Evolutionary conservation across 805 yeast genomes (phyloP), one percentile per base, ranked within the genome.

Genomic region (Candida cerambycidarum): DNA sequence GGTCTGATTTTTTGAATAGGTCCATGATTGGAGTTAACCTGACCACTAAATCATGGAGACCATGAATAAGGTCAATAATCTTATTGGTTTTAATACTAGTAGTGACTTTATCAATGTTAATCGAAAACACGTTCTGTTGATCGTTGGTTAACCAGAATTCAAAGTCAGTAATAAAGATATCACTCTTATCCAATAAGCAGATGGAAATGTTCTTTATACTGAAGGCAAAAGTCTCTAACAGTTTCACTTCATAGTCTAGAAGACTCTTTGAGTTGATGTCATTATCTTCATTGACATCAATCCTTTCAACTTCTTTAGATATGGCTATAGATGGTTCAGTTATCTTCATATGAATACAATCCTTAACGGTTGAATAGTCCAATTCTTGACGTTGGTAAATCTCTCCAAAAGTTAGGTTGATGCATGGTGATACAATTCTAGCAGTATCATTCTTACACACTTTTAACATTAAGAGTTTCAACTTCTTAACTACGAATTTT

Each of bases 401-500:
- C 2, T 63, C 65, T 1, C 75, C 71, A 39, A 75, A 58, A 13
- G 63, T 55, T 1, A 80, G 2, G 5, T 65, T 60, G 0, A 79
- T 45, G 5, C 55, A 54, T 0, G 85, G 84, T 3, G 78, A 52
- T 1, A 75, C 71, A 6, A 83, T 43, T 24, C 83, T 64, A 9
- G 76, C 11, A 44, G 75, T 80, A 18, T 57, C 54, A 5, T 72
- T 66, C n/a, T 58, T 51, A 1, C 71, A 62, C 0, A 60, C 48
- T 1, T 65, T 61, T 4, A 52, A 42, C 34, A 73, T 53, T 16
- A 63, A 57, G 6, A 39, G 39, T 18, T 67, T 62, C 18, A 86
- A 58, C 7, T 65, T 62, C 25, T 62, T 59, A 10, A 86, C 69
- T 2, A 84, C 76, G 8, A 78, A 77, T 13, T 78, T 58, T 45